Conservation (phyloP, 257 asterid genomes). For the Jasminum sambac region DNA sequence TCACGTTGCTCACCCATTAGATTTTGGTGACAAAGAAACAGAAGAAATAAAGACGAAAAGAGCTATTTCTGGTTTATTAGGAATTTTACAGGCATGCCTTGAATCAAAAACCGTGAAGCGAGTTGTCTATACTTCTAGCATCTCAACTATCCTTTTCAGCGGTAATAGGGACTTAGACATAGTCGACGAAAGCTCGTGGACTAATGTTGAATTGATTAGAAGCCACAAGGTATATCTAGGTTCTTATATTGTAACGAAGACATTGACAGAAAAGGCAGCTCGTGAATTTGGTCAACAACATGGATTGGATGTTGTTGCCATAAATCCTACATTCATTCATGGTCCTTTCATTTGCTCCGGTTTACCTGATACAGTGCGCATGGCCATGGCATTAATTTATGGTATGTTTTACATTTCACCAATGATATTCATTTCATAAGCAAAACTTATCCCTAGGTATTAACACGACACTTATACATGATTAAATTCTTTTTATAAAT, state of each 20-base stretch:
- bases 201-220: constrained; percentile 31
- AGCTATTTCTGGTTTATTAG: too few relatives aligned
- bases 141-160: constrained; percentile 17
- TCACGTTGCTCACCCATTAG: too few relatives aligned
- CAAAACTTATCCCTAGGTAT: too few relatives aligned
- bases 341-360: constrained; percentile 54
- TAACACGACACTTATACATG: too few relatives aligned
- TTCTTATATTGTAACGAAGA: constrained; percentile 40
- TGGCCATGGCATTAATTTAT: constrained; percentile 36
- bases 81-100: constrained; percentile 29
- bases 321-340: constrained; percentile 45
- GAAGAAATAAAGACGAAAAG: too few relatives aligned
- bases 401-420: constrained; percentile 29
- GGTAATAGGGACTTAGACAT: constrained; percentile 9
- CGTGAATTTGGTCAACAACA: constrained; percentile 41
- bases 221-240: constrained; percentile 19
- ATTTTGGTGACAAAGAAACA: too few relatives aligned
- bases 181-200: constrained; percentile 41
- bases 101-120: constrained; percentile 33
- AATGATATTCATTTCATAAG: too few relatives aligned
- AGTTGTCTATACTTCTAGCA: constrained; percentile 36
- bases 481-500: neutral
- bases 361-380: constrained; percentile 34
- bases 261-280: constrained; percentile 40
- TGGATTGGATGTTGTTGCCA: too few relatives aligned